phyloP scores from a whole-genome alignment of 169 alveolate species.

The Plasmodium gonderi region DNA sequence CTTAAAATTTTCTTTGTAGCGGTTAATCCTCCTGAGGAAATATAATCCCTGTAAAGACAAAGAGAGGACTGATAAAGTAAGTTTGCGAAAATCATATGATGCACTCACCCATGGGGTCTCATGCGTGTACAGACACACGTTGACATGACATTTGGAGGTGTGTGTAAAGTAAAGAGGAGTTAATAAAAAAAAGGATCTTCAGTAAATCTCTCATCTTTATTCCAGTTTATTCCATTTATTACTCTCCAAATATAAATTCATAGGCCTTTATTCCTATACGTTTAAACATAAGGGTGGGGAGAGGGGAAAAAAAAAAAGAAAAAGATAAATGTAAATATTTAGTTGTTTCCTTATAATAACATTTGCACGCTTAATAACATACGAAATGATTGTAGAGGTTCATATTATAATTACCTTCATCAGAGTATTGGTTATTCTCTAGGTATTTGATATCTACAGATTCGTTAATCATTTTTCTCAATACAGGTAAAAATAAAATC shows the following conservation, averaged over 20 bases:
- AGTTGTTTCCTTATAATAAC: neutral
- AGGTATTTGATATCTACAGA: conserved; percentile 17
- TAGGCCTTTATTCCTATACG: conserved; percentile 24
- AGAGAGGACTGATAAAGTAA: neutral
- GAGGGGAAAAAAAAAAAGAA: neutral
- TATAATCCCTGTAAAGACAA: conserved; percentile 13
- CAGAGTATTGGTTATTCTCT: conserved; percentile 29
- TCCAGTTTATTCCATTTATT: neutral
- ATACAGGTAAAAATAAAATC: neutral
- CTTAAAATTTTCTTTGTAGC: conserved; percentile 45
- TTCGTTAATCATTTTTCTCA: conserved; percentile 1
- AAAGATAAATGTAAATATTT: neutral
- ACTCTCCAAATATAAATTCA: conserved; percentile 64
- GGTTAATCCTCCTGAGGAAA: conserved; percentile 37
- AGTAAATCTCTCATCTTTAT: neutral
- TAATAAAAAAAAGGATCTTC: neutral
- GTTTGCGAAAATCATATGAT: neutral
- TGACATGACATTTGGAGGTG: neutral
- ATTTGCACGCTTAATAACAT: neutral
- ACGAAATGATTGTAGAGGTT: neutral
- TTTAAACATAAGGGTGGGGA: no score
- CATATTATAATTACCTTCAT: conserved; percentile 14
- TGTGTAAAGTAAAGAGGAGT: neutral
- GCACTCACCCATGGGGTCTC: neutral
- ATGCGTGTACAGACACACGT: neutral